Conservation (phyloP, 73 alveolate species). For the Tetrahymena malaccensis region DNA sequence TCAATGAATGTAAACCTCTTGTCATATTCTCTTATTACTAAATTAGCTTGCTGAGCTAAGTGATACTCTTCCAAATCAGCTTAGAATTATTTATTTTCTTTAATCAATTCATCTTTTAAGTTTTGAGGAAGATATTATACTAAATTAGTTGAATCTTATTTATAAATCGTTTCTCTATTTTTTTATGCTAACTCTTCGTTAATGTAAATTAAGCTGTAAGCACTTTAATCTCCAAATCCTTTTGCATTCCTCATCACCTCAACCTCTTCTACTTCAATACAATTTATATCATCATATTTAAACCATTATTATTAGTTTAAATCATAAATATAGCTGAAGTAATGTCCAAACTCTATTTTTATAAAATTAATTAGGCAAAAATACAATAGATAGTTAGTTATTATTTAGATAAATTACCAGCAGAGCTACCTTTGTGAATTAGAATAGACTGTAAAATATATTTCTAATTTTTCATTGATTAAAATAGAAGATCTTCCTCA, state of each 20-base stretch:
- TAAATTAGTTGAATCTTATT: background rate
- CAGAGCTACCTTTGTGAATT: constrained; percentile 81
- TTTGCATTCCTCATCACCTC: constrained; percentile 53
- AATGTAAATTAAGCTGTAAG: constrained; percentile 66
- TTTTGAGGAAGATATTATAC: background rate
- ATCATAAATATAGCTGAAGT: constrained; percentile 85
- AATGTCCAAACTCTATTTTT: constrained; percentile 80
- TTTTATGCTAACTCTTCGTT: constrained; percentile 9
- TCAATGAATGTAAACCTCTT: background rate
- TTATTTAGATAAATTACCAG: background rate
- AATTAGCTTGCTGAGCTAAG: background rate
- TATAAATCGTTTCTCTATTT: background rate
- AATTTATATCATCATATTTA: constrained; percentile 59
- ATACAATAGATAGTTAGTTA: too few species aligned
- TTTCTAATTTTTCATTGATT: constrained; percentile 37
- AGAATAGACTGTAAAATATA: constrained; percentile 69
- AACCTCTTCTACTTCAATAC: constrained; percentile 48
- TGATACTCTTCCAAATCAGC: constrained; percentile 12
- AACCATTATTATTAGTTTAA: constrained; percentile 61
- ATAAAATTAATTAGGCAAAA: background rate
- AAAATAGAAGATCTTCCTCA: constrained; percentile 16
- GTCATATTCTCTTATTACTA: background rate
- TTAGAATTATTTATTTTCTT: constrained; percentile 5
- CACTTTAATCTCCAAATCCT: constrained; percentile 59
- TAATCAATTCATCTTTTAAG: background rate